These are phyloP conservation scores for Colletotrichum spinosum DNA, from an alignment of 2,329 filamentous ascomycete genomes.

Conservation along the genomic window DNA sequence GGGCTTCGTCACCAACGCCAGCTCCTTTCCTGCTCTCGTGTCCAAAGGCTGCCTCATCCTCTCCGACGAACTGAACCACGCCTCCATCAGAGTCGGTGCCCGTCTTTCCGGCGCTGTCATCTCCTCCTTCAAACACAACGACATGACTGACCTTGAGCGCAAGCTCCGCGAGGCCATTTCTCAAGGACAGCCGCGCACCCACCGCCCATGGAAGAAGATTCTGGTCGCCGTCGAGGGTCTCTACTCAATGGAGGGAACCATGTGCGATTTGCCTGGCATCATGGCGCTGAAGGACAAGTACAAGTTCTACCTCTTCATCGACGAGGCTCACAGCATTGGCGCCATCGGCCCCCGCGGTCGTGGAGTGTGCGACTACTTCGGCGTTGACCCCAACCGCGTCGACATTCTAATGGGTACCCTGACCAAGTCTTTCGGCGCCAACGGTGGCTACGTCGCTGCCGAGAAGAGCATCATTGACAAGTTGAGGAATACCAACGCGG, in stretches of 20 bases:
- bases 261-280: constrained; percentile 95
- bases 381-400: constrained; percentile 85
- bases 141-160: constrained; percentile 88
- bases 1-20: constrained; percentile 97
- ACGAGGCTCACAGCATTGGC: constrained; percentile 96
- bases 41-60: constrained; percentile 94
- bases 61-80: constrained; percentile 97
- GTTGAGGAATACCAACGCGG: constrained; percentile 86
- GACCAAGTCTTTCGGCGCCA: constrained; percentile 98
- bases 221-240: constrained; percentile 95
- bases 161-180: constrained; percentile 92
- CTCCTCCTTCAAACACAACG: constrained; percentile 96
- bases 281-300: constrained; percentile 91
- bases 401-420: constrained; percentile 98
- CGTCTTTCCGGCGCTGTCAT: constrained; percentile 96
- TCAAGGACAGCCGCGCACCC: constrained; percentile 96
- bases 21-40: constrained; percentile 90
- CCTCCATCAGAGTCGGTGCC: constrained; percentile 95
- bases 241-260: constrained; percentile 99
- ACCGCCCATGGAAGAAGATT: constrained; percentile 99
- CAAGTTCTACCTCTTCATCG: constrained; percentile 95
- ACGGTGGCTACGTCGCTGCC: constrained; percentile 93
- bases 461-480: constrained; percentile 94
- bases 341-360: constrained; percentile 89
- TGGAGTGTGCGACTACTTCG: constrained; percentile 98